phyloP scores from a whole-genome alignment of 805 yeast species.

The Geotrichum ghanense region DNA sequence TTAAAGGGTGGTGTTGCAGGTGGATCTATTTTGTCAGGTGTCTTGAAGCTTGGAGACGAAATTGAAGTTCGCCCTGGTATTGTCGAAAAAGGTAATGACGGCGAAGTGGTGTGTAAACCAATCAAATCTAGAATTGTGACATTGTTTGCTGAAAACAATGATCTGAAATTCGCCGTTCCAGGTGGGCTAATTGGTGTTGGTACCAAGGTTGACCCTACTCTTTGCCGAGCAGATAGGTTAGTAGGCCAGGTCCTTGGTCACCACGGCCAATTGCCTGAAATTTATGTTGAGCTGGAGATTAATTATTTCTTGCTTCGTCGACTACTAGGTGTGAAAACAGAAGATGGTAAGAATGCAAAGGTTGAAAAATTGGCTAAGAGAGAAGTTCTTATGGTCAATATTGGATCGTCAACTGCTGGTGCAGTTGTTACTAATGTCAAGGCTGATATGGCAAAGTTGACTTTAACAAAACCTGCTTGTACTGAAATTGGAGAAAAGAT shows the following conservation, averaged over 20 bases:
- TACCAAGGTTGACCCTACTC: slow-evolving; percentile 95
- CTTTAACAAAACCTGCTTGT: slow-evolving; percentile 96
- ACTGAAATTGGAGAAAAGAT: slow-evolving; percentile 97
- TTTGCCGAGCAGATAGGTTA: slow-evolving; percentile 98
- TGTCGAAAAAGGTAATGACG: slow-evolving; percentile 78
- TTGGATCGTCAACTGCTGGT: slow-evolving; percentile 98
- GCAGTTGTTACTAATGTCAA: slow-evolving; percentile 96
- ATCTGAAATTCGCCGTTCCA: slow-evolving; percentile 96
- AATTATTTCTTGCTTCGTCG: slow-evolving; percentile 94
- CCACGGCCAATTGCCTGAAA: slow-evolving; percentile 88
- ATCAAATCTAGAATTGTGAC: slow-evolving; percentile 90
- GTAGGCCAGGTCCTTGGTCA: slow-evolving; percentile 99
- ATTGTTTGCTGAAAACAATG: slow-evolving; percentile 94
- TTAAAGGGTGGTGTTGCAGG: slow-evolving; percentile 99
- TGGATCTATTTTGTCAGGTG: slow-evolving; percentile 96
- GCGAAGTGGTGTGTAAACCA: slow-evolving; percentile 88
- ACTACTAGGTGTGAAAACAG: slow-evolving; percentile 95
- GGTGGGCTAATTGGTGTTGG: slow-evolving; percentile 99
- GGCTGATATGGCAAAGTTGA: slow-evolving; percentile 98
- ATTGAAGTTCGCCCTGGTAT: slow-evolving; percentile 99
- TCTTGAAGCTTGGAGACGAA: slow-evolving; percentile 92
- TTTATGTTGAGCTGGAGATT: slow-evolving; percentile 94
- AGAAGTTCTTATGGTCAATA: slow-evolving; percentile 97
- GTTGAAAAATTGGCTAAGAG: slow-evolving; percentile 89
- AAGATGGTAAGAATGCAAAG: slow-evolving; percentile 93